Percentiles rank a stretch among this genome's conserved stretches.
phyloP scores from a whole-genome alignment of 768 basidiomycete species.

The Trametes cingulata region DNA sequence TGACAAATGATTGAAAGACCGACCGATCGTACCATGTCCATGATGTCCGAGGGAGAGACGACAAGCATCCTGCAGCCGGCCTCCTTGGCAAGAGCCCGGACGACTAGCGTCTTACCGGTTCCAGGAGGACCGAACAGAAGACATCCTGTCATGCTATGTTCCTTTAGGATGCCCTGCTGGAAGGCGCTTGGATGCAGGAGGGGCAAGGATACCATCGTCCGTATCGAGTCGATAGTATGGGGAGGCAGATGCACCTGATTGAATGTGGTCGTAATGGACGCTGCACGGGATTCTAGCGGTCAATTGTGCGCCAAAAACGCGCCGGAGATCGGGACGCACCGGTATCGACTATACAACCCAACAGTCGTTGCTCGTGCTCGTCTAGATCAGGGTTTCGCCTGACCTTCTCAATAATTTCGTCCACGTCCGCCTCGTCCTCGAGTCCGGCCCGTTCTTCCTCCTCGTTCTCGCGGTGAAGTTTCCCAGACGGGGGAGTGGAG shows the following conservation, averaged over 20 bases:
- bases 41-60: constrained; percentile 89
- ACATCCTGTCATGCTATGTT: constrained; percentile 89
- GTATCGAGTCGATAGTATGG: constrained; percentile 88
- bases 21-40: constrained; percentile 77
- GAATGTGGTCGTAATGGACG: constrained; percentile 79
- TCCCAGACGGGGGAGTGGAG: constrained; percentile 48
- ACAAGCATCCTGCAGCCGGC: constrained; percentile 93
- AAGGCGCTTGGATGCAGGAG: constrained; percentile 87
- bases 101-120: constrained; percentile 88
- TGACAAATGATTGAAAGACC: constrained; percentile 3
- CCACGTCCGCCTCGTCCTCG: constrained; percentile 37
- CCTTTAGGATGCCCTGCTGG: constrained; percentile 83
- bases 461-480: constrained; percentile 28
- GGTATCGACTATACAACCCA: constrained; percentile 86
- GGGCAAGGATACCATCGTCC: constrained; percentile 89
- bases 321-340: constrained; percentile 40
- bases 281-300: constrained; percentile 38
- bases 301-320: constrained; percentile 7
- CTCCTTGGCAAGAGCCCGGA: constrained; percentile 89
- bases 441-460: constrained; percentile 39
- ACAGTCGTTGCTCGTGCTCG: constrained; percentile 74
- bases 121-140: constrained; percentile 93
- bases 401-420: constrained; percentile 76
- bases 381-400: constrained; percentile 78
- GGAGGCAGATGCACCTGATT: constrained; percentile 84